Base-by-base conservation (phyloP, 1,284 basidiomycete species). In the Wolfiporia cocos region DNA sequence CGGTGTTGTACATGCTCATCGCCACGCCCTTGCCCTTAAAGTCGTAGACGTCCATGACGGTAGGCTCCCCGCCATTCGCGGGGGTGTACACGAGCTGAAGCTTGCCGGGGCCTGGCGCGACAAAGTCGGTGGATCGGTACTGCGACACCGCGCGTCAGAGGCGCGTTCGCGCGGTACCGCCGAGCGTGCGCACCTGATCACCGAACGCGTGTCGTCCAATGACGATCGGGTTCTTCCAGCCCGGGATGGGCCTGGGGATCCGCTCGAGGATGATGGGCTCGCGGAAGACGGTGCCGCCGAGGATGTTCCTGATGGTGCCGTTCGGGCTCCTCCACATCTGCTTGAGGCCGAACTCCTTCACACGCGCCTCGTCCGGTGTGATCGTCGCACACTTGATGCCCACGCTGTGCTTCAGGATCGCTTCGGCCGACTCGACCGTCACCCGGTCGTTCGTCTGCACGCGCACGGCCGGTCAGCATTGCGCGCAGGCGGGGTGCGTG, bases 371-470 rank as follows among this genome's bases (percentile, higher is more conserved):
- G 61, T 99, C 95, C 11, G 95, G 95, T 3, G 95, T 98, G 70
- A 99, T 98, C 41, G 95, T 98, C 39, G 96, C 95, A 69, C 95
- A 99, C 62, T 92, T 92, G 69, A 92, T 89, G 46, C 92, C 92
- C 53, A 97, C 92, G 53, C 84, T 84, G 76, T 94, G 81, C 66
- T 91, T 76, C 48, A 85, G 73, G 59, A 93, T 93, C 35, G 93
- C 93, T 59, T 97, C 81, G 12, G 96, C 94, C 23, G 93, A 88
- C 12, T 97, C 93, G 50, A 92, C 64, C 14, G 96, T 99, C 41
- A 99, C 85, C 67, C 89, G 70, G 70, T 99, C 96, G 58, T 94
- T 81, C 30, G 96, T 99, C 87, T 92, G 50, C 2, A 30, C n/a
- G n/a, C n/a, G n/a, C n/a, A n/a, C n/a, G n/a, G n/a, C n/a, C n/a